Evolutionary conservation across 2,329 filamentous ascomycete genomes (phyloP), one percentile per base, ranked within the genome.

Genomic region (Aspergillus brunneoviolaceus): DNA sequence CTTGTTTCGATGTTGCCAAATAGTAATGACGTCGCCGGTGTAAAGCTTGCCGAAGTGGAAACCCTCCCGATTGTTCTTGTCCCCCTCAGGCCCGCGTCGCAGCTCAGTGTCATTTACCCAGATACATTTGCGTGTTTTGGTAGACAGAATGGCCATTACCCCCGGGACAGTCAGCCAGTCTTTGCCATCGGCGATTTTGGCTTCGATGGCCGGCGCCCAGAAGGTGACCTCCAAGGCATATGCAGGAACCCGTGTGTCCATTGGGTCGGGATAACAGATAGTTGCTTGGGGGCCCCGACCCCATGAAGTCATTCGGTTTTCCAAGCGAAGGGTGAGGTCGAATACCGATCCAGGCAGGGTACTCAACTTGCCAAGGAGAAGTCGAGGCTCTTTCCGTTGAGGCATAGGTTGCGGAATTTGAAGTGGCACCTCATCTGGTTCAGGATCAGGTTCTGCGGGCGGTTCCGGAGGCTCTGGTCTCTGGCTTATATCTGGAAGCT

Each of bases 161-260:
- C 85, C 83, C 2, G 82, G 74, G 1, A 85, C 68, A 16, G 75
- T 76, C 10, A 78, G 81, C 79, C 81, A 87, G 59, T 83, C 81
- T 70, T 84, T 85, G 55, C 83, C 83, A 39, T 80, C 79, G 23
- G 84, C 82, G 51, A 80, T 82, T 52, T 79, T 79, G 7, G 84
- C 81, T 59, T 91, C 88, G 60, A 88, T 88, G 11, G 85, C 85
- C 0, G 87, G 83, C 58, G 85, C 87, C 83, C 89, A 92, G 31
- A 95, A 85, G 35, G 91, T 81, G 42, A 97, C 80, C 68, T 90
- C 89, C 67, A 96, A 86, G 0, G 91, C 92, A 63, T 88, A 88
- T 71, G 94, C 94, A 1, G 93, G 91, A 39, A 98, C 86, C 16
- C 87, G 88, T 2, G 81, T 83, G 65, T 97, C 91, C 25, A 79